Conservation (phyloP, 495 filamentous ascomycete species). For the Apiosordaria backusii region DNA sequence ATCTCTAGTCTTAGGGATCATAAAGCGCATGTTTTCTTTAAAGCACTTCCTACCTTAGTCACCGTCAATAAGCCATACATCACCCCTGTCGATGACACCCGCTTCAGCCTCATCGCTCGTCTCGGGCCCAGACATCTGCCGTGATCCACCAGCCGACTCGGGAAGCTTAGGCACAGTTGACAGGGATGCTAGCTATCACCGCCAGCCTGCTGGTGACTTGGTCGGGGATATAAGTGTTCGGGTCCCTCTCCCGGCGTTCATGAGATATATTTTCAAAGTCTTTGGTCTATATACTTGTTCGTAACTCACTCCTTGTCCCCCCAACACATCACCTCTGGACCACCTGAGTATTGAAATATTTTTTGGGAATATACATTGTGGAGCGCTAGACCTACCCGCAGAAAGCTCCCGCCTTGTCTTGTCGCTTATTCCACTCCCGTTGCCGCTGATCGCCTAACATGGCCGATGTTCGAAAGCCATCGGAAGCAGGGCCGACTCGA, state of each 20-base stretch:
- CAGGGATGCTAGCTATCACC: conserved; percentile 19
- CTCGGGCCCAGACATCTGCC: conserved; percentile 6
- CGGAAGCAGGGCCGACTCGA: conserved; percentile 41
- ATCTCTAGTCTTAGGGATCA: neutral
- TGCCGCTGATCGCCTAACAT: conserved; percentile 20
- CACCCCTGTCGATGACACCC: conserved; percentile 8
- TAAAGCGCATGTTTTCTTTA: too few species aligned
- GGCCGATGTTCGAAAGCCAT: conserved; percentile 30
- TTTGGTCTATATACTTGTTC: neutral
- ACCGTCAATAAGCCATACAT: neutral
- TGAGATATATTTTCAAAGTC: neutral
- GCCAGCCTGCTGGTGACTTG: neutral
- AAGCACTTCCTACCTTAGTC: too few species aligned
- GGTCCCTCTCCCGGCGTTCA: neutral
- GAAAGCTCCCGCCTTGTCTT: neutral
- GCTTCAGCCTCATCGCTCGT: neutral
- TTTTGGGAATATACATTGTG: neutral
- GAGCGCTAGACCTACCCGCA: neutral
- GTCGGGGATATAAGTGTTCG: conserved; percentile 2
- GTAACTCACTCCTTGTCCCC: too few species aligned
- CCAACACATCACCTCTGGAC: too few species aligned
- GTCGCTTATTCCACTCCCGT: neutral
- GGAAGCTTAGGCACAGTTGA: conserved; percentile 7
- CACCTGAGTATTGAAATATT: too few species aligned
- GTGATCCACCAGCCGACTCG: conserved; percentile 9